Base-by-base conservation (phyloP, 176 grass and related monocot genomes). In the Juncus effusus region DNA sequence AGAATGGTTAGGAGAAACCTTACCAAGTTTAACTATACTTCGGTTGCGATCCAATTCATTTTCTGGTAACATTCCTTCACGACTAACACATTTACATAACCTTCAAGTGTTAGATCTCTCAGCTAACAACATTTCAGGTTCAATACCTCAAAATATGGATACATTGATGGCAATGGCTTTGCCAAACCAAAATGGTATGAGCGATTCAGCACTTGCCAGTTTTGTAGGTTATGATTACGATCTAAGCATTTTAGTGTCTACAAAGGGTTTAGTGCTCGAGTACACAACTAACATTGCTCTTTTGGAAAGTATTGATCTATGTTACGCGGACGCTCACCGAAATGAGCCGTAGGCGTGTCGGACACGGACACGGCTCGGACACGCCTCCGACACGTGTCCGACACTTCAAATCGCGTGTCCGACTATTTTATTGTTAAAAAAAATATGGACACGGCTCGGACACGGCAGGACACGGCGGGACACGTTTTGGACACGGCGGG, bases 31-130 rank as follows among this genome's bases (percentile, higher is more conserved):
- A 64, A 40, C 3, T 9, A 7, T 42, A n/a, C 9, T 64, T n/a
- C 38, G 61, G 3, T 13, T 78, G 38, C 36, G 40, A 7, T 78
- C 69, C 38, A 84, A 84, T 74, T 62, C 13, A 65, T 84, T 83
- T 67, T 56, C 38, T 28, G 55, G 76, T 0, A 4, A 56, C 2
- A 84, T 84, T 59, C 69, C 47, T 0, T 2, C n/a, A 35, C 40
- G 74, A 55, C 3, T 75, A 47, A 3, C 38, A 62, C 44, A 0
- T 6, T 14, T 49, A 38, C 14, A 6, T 14, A 6, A 69, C 12
- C 54, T 86, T 36, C 42, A 28, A 36, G 39, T 66, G 7, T 11
- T 66, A 36, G 63, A 66, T 51, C 63, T 51, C 47, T 11, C 13
- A 5, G 4, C 9, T 51, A 66, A 66, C 59, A 54, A 62, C 13